Conservation (phyloP, 2,329 filamentous ascomycete genomes). For the Diaporthe nobilis region DNA sequence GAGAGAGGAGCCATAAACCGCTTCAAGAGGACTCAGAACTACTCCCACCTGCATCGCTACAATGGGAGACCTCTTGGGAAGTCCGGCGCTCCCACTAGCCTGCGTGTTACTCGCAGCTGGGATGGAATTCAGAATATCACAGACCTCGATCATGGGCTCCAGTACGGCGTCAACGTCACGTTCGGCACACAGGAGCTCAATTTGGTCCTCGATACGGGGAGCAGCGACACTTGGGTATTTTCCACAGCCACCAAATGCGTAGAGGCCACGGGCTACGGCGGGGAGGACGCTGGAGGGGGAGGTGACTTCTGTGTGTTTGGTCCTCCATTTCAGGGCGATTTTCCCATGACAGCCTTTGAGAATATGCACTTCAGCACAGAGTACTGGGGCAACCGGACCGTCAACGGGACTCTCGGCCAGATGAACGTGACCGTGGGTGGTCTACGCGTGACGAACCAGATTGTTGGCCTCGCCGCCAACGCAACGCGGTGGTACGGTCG, state of each 20-base stretch:
- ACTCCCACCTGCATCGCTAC: not conserved
- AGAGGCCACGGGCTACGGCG: slow-evolving; percentile 49
- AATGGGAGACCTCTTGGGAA: not conserved
- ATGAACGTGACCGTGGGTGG: slow-evolving; percentile 62
- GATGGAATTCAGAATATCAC: slow-evolving; percentile 53
- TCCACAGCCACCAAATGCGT: slow-evolving; percentile 58
- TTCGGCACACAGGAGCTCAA: slow-evolving; percentile 18
- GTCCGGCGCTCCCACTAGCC: not conserved
- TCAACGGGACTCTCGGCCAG: slow-evolving; percentile 62
- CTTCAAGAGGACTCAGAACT: slow-evolving; percentile 27
- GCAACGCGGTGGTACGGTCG: slow-evolving; percentile 66
- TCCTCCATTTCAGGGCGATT: slow-evolving; percentile 53
- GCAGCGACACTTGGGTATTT: slow-evolving; percentile 66
- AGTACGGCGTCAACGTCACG: slow-evolving; percentile 56
- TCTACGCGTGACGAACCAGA: slow-evolving; percentile 59
- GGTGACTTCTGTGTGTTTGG: slow-evolving; percentile 58
- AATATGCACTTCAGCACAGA: slow-evolving; percentile 61
- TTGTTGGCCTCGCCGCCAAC: slow-evolving; percentile 62
- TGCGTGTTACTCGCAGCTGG: slow-evolving; percentile 44
- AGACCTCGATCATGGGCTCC: slow-evolving; percentile 49
- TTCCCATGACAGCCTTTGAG: slow-evolving; percentile 56
- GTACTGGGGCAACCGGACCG: slow-evolving; percentile 64
- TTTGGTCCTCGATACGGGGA: slow-evolving; percentile 65
- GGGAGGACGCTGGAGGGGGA: slow-evolving; percentile 41
- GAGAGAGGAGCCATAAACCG: slow-evolving; percentile 7